These are phyloP conservation scores for Juncus inflexus DNA, from an alignment of 176 grass and related monocot species.

Conservation along the genomic window DNA sequence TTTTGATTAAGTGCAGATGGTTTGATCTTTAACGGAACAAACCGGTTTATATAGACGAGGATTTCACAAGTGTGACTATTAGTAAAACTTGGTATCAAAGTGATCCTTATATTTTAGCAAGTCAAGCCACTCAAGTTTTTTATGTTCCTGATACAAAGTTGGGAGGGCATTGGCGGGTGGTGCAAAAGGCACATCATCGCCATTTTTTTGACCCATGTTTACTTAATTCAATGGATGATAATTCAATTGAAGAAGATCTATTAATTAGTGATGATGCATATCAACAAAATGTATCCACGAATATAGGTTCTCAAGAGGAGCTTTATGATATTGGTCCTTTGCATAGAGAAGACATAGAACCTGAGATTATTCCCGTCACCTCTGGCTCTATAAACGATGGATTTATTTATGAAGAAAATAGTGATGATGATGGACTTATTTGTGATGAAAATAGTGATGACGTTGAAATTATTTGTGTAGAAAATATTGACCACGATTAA, in stretches of 20 bases:
- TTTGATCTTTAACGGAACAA: neutral
- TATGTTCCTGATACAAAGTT: neutral
- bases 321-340: too few relatives aligned
- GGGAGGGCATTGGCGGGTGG: neutral
- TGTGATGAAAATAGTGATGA: too few relatives aligned
- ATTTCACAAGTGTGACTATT: slow-evolving; percentile 6
- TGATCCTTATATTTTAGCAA: neutral
- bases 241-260: neutral
- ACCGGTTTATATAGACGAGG: neutral
- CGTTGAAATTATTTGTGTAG: too few relatives aligned
- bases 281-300: too few relatives aligned
- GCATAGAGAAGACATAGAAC: too few relatives aligned
- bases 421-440: too few relatives aligned
- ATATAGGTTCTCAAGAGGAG: too few relatives aligned
- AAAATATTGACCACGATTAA: too few relatives aligned
- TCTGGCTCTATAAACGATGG: too few relatives aligned
- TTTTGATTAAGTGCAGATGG: neutral
- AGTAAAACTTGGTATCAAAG: neutral
- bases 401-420: too few relatives aligned
- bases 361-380: too few relatives aligned
- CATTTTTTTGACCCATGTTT: slow-evolving; percentile 14
- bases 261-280: neutral
- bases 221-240: neutral
- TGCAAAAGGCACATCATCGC: neutral
- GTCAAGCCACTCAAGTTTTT: neutral